Base-by-base conservation (phyloP, 2,329 filamentous ascomycete species). In the Fusarium brachygibbosum region DNA sequence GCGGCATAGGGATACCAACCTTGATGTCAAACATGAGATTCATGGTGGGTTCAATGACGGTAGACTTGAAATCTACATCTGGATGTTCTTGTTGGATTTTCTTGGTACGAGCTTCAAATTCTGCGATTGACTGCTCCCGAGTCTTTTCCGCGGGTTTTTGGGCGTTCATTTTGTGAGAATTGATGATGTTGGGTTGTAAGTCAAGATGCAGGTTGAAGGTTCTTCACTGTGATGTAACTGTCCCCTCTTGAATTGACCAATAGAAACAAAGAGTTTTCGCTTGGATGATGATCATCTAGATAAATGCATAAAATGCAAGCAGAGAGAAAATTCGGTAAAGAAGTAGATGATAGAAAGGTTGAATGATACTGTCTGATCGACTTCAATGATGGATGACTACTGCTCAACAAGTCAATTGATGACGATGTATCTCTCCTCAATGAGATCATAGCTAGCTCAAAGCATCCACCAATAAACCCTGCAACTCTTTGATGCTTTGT, bases 401-500 rank as follows among this genome's bases (percentile, higher is more conserved):
- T n/a, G n/a, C n/a, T n/a, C n/a, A n/a, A n/a, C n/a, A n/a, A n/a
- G n/a, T n/a, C n/a, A n/a, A n/a, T n/a, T 29, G 29, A 29, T 29
- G 29, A 29, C 29, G 29, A 29, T 29, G 9, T 12, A 29, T 29
- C 29, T 29, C 29, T 29, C 29, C 11, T 41, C 7, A 6, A 57
- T 57, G 53, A 57, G 53, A 28, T 50, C 44, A 53, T 53, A 41
- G 29, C 29, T 29, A 25, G 6, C 23, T 23, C 54, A 74, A 42
- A 1, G 67, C 73, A 40, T 61, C 58, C 6, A 58, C 8, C 19
- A 75, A 31, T 9, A 75, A 50, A 4, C 46, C 58, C 32, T 75
- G 69, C 4, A 75, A 14, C 38, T 69, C 67, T 10, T 31, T 13
- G 12, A 81, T 62, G 1, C 73, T 77, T 29, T 74, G 72, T 28